phyloP scores from a whole-genome alignment of 805 yeast species.

The Candida coquimbonensis region DNA sequence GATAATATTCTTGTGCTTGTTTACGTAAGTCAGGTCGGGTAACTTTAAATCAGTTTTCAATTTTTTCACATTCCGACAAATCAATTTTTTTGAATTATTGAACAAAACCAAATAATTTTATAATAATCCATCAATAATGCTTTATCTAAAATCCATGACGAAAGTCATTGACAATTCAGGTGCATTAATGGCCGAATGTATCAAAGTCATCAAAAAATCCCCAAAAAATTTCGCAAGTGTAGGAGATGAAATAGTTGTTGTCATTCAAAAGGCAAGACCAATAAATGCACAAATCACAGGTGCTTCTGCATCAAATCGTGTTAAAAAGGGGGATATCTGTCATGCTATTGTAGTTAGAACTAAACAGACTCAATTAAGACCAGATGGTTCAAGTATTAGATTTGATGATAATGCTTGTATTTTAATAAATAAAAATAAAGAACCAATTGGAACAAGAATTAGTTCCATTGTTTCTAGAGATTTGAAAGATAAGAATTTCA shows the following conservation, averaged over 20 bases:
- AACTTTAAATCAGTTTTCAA: background rate
- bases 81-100: background rate
- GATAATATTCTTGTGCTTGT: background rate
- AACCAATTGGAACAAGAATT: slow-evolving; percentile 92
- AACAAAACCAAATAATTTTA: background rate
- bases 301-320: slow-evolving; percentile 67
- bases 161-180: slow-evolving; percentile 95
- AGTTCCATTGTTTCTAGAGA: slow-evolving; percentile 88
- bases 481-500: slow-evolving; percentile 72
- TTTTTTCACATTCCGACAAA: background rate
- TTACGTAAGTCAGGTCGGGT: background rate
- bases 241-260: slow-evolving; percentile 92
- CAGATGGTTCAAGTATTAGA: slow-evolving; percentile 79
- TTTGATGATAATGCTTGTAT: slow-evolving; percentile 98
- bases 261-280: slow-evolving; percentile 86
- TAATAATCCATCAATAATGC: slow-evolving; percentile 41
- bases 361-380: slow-evolving; percentile 63
- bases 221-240: slow-evolving; percentile 77
- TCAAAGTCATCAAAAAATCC: slow-evolving; percentile 85
- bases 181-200: slow-evolving; percentile 91
- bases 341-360: slow-evolving; percentile 95
- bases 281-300: slow-evolving; percentile 65
- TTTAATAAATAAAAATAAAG: slow-evolving; percentile 82
- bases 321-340: slow-evolving; percentile 90
- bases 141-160: slow-evolving; percentile 78